phyloP scores from a whole-genome alignment of 257 asterid genomes.

The Solanum bukasovii region DNA sequence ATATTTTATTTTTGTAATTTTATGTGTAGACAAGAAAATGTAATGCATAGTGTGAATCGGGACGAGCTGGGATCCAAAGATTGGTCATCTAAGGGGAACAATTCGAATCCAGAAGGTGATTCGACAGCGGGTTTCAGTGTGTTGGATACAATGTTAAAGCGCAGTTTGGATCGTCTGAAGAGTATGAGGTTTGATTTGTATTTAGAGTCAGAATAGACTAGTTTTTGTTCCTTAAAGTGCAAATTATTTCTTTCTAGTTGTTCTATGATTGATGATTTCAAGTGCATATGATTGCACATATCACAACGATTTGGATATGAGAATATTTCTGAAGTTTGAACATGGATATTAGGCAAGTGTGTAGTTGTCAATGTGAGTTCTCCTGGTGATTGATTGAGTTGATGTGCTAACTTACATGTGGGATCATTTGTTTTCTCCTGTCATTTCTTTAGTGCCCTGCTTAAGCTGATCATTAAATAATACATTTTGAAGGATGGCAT shows the following conservation, averaged over 20 bases:
- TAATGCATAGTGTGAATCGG: neutral
- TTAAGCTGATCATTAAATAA: neutral
- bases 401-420: neutral
- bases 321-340: neutral
- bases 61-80: conserved; percentile 11
- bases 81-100: conserved; percentile 11
- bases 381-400: neutral
- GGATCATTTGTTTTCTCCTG: neutral
- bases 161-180: conserved; percentile 67
- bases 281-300: neutral
- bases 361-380: neutral
- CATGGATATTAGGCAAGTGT: neutral
- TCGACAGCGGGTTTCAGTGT: conserved; percentile 56
- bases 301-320: neutral
- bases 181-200: conserved; percentile 44
- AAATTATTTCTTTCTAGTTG: neutral
- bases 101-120: conserved; percentile 35
- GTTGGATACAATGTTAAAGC: conserved; percentile 60
- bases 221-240: neutral
- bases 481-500: neutral
- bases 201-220: neutral
- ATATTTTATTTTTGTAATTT: neutral
- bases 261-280: neutral
- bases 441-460: neutral
- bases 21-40: conserved; percentile 4